Evolutionary conservation across 2,329 filamentous ascomycete species (phyloP).

Genomic region (Sarocladium brachiariae): DNA sequence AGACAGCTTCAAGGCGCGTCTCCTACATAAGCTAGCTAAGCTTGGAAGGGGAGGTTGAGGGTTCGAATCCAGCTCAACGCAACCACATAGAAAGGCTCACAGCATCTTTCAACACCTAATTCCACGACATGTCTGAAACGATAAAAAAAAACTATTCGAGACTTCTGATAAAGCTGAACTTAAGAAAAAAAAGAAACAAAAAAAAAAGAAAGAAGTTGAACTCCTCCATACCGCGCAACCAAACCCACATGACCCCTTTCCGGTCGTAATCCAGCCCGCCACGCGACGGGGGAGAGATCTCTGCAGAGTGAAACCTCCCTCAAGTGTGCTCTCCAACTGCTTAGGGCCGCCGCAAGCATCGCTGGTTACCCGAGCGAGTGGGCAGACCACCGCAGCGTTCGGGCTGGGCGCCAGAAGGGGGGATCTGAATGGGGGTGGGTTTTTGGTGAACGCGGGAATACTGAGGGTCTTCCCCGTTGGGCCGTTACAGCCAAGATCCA

Average conservation of each 20-base stretch:
- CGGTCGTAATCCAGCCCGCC: slow-evolving; percentile 62
- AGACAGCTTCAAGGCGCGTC: slow-evolving; percentile 9
- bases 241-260: slow-evolving; percentile 48
- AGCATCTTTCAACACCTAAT: background rate
- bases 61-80: background rate
- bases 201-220: slow-evolving; percentile 31
- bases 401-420: slow-evolving; percentile 55
- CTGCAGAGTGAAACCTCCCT: slow-evolving; percentile 69
- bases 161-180: background rate
- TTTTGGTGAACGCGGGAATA: slow-evolving; percentile 39
- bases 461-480: slow-evolving; percentile 52
- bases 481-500: slow-evolving; percentile 53
- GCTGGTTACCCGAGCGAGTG: slow-evolving; percentile 63
- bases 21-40: too few relatives aligned
- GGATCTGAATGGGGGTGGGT: slow-evolving; percentile 49
- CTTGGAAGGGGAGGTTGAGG: too few relatives aligned
- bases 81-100: background rate
- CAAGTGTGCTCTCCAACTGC: slow-evolving; percentile 61
- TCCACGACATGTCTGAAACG: background rate
- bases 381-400: slow-evolving; percentile 57
- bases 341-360: slow-evolving; percentile 56
- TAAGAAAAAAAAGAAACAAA: background rate
- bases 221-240: slow-evolving; percentile 47
- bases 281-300: slow-evolving; percentile 63
- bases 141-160: too few relatives aligned